Evolutionary conservation across 2,329 filamentous ascomycete genomes (phyloP).

Genomic region (Dactylellina leptospora): DNA sequence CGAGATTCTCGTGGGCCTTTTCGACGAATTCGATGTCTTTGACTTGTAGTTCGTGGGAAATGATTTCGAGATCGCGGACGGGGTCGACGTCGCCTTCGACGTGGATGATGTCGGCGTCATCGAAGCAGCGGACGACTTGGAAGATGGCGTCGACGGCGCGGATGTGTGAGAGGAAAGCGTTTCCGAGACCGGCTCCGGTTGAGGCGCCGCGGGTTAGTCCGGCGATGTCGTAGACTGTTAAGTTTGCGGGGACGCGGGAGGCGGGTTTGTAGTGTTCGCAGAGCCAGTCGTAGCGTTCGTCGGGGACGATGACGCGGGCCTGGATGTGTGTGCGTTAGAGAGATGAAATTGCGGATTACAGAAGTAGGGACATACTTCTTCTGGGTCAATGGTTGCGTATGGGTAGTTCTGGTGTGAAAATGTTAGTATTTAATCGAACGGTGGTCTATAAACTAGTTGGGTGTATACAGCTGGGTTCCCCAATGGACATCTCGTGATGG

Average conservation of each 20-base stretch:
- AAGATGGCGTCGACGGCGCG: slow-evolving; percentile 98
- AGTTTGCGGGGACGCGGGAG: slow-evolving; percentile 92
- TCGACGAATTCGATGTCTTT: slow-evolving; percentile 99
- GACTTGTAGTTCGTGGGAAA: slow-evolving; percentile 92
- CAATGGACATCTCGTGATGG: slow-evolving; percentile 95
- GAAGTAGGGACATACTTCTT: slow-evolving; percentile 68
- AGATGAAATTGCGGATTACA: neutral
- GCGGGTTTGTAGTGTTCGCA: slow-evolving; percentile 95
- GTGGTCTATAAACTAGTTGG: slow-evolving; percentile 50
- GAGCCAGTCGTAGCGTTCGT: slow-evolving; percentile 95
- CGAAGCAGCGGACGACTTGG: slow-evolving; percentile 95
- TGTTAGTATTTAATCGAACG: slow-evolving; percentile 36
- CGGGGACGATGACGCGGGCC: slow-evolving; percentile 93
- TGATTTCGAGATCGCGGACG: slow-evolving; percentile 91
- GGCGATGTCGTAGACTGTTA: slow-evolving; percentile 98
- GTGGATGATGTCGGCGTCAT: slow-evolving; percentile 99
- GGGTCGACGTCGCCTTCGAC: slow-evolving; percentile 99
- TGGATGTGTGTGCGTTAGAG: neutral
- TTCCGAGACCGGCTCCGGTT: slow-evolving; percentile 95
- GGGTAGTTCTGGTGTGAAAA: slow-evolving; percentile 79
- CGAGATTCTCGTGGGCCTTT: slow-evolving; percentile 88
- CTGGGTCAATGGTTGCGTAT: slow-evolving; percentile 98
- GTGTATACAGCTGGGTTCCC: slow-evolving; percentile 90
- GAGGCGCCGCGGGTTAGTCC: slow-evolving; percentile 95
- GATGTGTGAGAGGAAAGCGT: slow-evolving; percentile 98